Percentiles rank a stretch among this genome's conserved stretches.
These are phyloP conservation scores for Pyrenophora graminea DNA, from an alignment of 2,329 filamentous ascomycete genomes.

Conservation along the genomic window DNA sequence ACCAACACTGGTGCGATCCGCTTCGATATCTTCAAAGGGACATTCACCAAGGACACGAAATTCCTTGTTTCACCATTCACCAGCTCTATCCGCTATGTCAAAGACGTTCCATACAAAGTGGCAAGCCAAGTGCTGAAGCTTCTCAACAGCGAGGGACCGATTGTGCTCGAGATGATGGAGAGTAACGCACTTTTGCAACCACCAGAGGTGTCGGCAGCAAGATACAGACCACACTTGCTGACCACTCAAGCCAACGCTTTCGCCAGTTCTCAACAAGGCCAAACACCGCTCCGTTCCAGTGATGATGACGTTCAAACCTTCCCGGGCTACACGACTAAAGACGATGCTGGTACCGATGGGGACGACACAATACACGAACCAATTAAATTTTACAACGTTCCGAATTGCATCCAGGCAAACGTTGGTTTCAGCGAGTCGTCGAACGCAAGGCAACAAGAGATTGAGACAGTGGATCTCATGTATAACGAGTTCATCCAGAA, in stretches of 20 bases:
- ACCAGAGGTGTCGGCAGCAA: constrained; percentile 50
- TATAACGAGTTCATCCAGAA: constrained; percentile 91
- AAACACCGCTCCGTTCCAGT: constrained; percentile 12
- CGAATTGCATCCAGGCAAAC: constrained; percentile 79
- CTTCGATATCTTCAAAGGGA: constrained; percentile 92
- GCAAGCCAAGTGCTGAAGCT: constrained; percentile 70
- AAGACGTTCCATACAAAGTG: constrained; percentile 76
- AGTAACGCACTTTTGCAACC: constrained; percentile 48
- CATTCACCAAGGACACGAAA: constrained; percentile 85
- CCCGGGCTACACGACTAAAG: constrained; percentile 88
- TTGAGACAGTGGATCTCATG: constrained; percentile 80
- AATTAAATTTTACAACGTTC: constrained; percentile 75
- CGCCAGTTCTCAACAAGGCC: constrained; percentile 9
- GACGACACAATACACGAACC: constrained; percentile 85
- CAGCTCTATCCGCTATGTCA: constrained; percentile 75
- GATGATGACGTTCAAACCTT: constrained; percentile 47
- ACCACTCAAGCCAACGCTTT: constrained; percentile 4
- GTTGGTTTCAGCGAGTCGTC: constrained; percentile 57
- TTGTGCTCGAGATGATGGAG: constrained; percentile 47
- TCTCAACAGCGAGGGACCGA: constrained; percentile 61
- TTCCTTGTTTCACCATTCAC: constrained; percentile 88
- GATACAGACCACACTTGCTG: constrained; percentile 27
- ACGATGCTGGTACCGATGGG: constrained; percentile 81
- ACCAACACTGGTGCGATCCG: constrained; percentile 90
- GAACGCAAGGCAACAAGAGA: constrained; percentile 50